Percentiles rank a stretch among this genome's conserved stretches.
These are phyloP conservation scores for Eimeria tenella DNA, from an alignment of 169 alveolate genomes.

Conservation along the genomic window DNA sequence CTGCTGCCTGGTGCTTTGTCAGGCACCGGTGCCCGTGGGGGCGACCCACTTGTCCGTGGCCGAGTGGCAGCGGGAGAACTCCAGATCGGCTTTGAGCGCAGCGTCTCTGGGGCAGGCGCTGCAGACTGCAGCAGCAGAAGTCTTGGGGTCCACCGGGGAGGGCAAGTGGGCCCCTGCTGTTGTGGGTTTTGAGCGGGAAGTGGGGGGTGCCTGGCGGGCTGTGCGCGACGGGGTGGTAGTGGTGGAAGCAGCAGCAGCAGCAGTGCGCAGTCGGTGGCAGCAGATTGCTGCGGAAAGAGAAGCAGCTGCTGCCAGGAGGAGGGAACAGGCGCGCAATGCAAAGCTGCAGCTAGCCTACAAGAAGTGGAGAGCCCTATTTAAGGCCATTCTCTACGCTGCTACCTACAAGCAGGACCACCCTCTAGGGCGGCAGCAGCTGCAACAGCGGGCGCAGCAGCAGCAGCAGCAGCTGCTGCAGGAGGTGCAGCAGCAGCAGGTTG, in stretches of 20 bases:
- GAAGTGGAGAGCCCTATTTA: not conserved
- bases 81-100: constrained; percentile 5
- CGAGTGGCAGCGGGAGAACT: not conserved
- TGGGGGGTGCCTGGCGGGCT: not conserved
- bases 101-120: constrained; percentile 40
- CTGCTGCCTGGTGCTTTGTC: not conserved
- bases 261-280: constrained; percentile 23
- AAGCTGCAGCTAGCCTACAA: not conserved
- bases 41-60: constrained; percentile 55
- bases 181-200: constrained; percentile 7
- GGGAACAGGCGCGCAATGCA: not conserved
- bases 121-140: constrained; percentile 32
- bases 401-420: not conserved
- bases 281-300: not conserved
- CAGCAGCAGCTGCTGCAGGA: not conserved
- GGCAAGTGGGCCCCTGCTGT: constrained; percentile 18
- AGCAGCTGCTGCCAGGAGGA: not conserved
- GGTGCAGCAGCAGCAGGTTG: not conserved
- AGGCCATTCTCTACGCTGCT: not conserved
- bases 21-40: constrained; percentile 54
- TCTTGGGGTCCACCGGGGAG: not conserved
- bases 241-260: not conserved
- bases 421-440: not conserved
- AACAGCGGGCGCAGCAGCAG: not conserved
- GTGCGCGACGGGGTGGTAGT: constrained; percentile 47